Base-by-base conservation (phyloP, 441 rosid species). In the Adansonia rubrostipa region DNA sequence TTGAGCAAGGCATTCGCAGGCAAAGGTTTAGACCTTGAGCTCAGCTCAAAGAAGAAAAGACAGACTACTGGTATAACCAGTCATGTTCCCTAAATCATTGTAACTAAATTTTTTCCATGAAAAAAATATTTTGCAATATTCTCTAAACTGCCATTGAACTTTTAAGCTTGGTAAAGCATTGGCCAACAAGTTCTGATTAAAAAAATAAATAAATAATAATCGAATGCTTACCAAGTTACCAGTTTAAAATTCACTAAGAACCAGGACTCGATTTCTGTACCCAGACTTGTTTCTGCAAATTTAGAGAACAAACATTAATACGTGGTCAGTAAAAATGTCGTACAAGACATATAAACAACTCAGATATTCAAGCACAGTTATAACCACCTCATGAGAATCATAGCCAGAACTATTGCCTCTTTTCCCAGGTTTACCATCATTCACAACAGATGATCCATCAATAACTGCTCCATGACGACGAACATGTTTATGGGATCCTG, bases 281-380 rank as follows among this genome's bases (percentile, higher is more conserved):
- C 95, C 95, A 91, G 47, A 91, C 91, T 85, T 89, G 95, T 87
- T 89, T 91, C 95, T 91, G 90, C 67, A 65, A 74, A 84, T 74
- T 67, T 40, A 78, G 36, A 9, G 20, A 79, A 56, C 8, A 53
- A 48, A 78, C 5, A 66, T 77, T 42, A 36, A 64, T n/a, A 48
- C 20, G 22, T 54, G 33, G 3, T 51, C 1, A 24, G 75, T 53
- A 15, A 66, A 42, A 61, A 65, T 14, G 6, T 2, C 5, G 47
- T 20, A 58, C n/a, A 66, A 66, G 40, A 24, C 28, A 24, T 0
- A 24, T 24, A 8, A 57, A 19, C 47, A 47, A 36, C 7, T 78
- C 42, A 28, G 20, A 53, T 64, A 76, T 77, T 42, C 1, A 75
- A 63, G 50, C 75, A 67, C 1, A 77, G 69, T 61, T 28, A 65